Evolutionary conservation across 306 rosid species (phyloP).

Genomic region (Potentilla sterilis): DNA sequence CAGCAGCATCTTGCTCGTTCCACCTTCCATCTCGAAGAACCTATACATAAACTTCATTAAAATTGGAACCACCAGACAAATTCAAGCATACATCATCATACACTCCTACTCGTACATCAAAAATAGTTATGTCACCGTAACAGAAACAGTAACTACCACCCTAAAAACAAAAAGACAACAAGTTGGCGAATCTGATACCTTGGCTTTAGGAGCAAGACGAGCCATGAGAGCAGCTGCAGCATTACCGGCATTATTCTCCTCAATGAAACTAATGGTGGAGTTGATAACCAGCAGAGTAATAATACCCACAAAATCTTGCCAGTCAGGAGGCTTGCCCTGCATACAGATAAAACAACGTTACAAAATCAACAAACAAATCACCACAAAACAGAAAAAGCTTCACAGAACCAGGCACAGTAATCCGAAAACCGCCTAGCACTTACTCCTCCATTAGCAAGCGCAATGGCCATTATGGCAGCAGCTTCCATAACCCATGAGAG

Average conservation of each 20-base stretch:
- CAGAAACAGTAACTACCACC: background rate
- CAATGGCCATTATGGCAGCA: constrained; percentile 99
- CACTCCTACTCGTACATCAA: background rate
- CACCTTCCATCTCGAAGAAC: constrained; percentile 98
- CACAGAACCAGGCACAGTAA: constrained; percentile 13
- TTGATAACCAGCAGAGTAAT: constrained; percentile 86
- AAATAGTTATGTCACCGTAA: background rate
- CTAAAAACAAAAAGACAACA: background rate
- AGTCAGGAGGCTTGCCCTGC: constrained; percentile 93
- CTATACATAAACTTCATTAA: constrained; percentile 36
- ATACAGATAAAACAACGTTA: constrained; percentile 3
- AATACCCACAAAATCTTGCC: constrained; percentile 99
- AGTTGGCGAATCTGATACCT: constrained; percentile 47
- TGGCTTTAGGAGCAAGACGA: constrained; percentile 94
- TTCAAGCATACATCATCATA: background rate
- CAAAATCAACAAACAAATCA: background rate
- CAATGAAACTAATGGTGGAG: constrained; percentile 95
- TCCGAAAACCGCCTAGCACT: constrained; percentile 26
- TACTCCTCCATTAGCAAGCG: constrained; percentile 98
- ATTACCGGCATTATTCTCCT: constrained; percentile 97
- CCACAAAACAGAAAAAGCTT: background rate
- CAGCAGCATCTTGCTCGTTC: constrained; percentile 80
- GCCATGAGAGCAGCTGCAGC: constrained; percentile 99
- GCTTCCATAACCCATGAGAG: constrained; percentile 99
- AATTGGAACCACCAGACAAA: constrained; percentile 22